phyloP scores from a whole-genome alignment of 352 stramenopile genomes.

The Globisporangium cylindrosporum region DNA sequence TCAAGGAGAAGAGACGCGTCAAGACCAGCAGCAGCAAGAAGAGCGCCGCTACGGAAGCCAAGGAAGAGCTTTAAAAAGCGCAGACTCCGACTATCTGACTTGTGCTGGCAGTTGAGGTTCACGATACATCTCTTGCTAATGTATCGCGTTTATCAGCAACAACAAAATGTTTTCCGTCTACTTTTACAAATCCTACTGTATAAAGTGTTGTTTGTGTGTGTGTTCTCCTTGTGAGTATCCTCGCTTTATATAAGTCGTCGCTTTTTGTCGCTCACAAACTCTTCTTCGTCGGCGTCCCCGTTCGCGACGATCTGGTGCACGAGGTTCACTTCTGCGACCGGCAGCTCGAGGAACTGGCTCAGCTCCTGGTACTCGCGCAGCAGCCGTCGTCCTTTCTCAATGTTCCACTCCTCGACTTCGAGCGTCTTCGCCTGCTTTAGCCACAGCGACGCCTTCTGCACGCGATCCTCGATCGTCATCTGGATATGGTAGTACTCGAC shows the following conservation, averaged over 20 bases:
- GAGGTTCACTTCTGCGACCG: conserved; percentile 59
- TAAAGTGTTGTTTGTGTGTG: background rate
- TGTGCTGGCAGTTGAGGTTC: background rate
- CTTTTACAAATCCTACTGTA: conserved; percentile 9
- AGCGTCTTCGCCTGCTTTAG: conserved; percentile 61
- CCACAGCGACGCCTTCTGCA: conserved; percentile 60
- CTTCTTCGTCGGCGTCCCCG: conserved; percentile 13
- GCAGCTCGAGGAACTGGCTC: conserved; percentile 60
- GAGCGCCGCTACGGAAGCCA: background rate
- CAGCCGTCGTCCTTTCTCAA: conserved; percentile 44
- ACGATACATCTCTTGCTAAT: background rate
- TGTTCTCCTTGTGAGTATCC: background rate
- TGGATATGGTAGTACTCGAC: conserved; percentile 72
- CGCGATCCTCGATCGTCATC: conserved; percentile 61
- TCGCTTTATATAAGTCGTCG: conserved; percentile 13
- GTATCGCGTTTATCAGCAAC: background rate
- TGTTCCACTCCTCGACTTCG: conserved; percentile 67
- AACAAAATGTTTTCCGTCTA: conserved; percentile 6
- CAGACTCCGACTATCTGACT: background rate
- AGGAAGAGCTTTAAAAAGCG: conserved; percentile 1
- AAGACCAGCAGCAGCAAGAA: conserved; percentile 8
- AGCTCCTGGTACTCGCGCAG: conserved; percentile 52
- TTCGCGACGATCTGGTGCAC: conserved; percentile 35
- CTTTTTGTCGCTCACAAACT: conserved; percentile 21
- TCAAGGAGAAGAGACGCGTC: conserved; percentile 32